phyloP scores from a whole-genome alignment of 495 filamentous ascomycete species.

The Tetracladium setigerum region DNA sequence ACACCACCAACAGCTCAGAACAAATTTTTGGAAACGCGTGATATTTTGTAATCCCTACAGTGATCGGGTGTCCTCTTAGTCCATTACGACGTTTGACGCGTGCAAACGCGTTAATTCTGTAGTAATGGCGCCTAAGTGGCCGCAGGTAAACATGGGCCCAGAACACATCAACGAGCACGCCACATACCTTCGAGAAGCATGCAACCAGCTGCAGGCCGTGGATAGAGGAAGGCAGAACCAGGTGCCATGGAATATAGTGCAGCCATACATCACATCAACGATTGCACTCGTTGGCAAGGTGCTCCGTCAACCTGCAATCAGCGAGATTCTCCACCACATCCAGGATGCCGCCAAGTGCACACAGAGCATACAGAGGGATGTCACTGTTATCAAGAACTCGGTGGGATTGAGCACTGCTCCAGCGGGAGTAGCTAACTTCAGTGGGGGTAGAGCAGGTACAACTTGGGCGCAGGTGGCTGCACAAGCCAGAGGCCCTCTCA shows the following conservation, averaged over 20 bases:
- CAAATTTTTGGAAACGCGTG: constrained; percentile 7
- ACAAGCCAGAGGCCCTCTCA: constrained; percentile 1
- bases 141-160: constrained; percentile 3
- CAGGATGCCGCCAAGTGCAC: constrained; percentile 5
- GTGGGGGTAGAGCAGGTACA: not conserved
- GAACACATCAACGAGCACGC: constrained; percentile 2
- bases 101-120: constrained; percentile 4
- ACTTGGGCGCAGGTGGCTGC: constrained; percentile 3
- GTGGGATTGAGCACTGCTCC: constrained; percentile 1
- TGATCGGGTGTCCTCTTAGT: not conserved
- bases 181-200: constrained; percentile 11
- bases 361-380: constrained; percentile 6
- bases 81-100: not conserved
- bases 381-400: constrained; percentile 5
- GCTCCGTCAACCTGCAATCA: constrained; percentile 2
- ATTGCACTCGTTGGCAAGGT: constrained; percentile 6
- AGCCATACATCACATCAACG: constrained; percentile 6
- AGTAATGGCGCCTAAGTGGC: constrained; percentile 5
- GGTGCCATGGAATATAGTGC: constrained; percentile 4
- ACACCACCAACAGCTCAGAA: constrained; percentile 8
- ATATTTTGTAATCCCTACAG: constrained; percentile 5
- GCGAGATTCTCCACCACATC: constrained; percentile 6
- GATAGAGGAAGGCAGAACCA: constrained; percentile 5
- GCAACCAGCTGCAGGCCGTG: constrained; percentile 2
- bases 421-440: constrained; percentile 1